Percentiles rank a stretch among this genome's conserved stretches.
These are phyloP conservation scores for Calonectria honghensis DNA, from an alignment of 2,329 filamentous ascomycete genomes.

Conservation along the genomic window DNA sequence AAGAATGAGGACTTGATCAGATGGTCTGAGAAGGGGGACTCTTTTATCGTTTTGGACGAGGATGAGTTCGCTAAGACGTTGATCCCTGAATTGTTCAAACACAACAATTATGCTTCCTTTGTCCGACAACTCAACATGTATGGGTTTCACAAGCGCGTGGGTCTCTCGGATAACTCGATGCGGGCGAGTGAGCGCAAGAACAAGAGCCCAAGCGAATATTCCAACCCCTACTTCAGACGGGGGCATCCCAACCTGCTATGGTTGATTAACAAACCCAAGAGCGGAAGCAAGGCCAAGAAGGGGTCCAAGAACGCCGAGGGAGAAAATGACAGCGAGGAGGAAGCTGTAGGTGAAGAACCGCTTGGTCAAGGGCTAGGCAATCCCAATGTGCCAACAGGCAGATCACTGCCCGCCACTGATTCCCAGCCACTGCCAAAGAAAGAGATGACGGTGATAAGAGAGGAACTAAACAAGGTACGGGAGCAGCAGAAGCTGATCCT, in stretches of 20 bases:
- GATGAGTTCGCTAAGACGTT: constrained; percentile 99
- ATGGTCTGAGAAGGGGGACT: constrained; percentile 97
- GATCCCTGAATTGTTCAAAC: constrained; percentile 98
- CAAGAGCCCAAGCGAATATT: constrained; percentile 98
- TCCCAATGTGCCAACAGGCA: constrained; percentile 47
- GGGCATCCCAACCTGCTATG: constrained; percentile 94
- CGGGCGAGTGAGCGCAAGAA: constrained; percentile 97
- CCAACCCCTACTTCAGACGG: constrained; percentile 95
- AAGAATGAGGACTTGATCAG: constrained; percentile 96
- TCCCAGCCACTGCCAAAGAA: constrained; percentile 76
- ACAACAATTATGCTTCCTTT: constrained; percentile 98
- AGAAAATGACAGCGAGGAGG: constrained; percentile 82
- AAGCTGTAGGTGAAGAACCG: constrained; percentile 66
- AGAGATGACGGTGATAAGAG: constrained; percentile 85
- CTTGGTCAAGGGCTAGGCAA: constrained; percentile 48
- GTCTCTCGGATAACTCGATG: constrained; percentile 97
- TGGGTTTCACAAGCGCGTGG: constrained; percentile 97
- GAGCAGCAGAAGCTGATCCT: constrained; percentile 92
- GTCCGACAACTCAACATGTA: constrained; percentile 98
- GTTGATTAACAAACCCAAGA: constrained; percentile 97
- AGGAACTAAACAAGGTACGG: constrained; percentile 87
- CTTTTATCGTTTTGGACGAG: constrained; percentile 97
- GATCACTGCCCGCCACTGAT: constrained; percentile 65
- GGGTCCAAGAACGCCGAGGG: constrained; percentile 76
- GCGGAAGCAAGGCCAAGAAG: constrained; percentile 77